Evolutionary conservation across 495 filamentous ascomycete genomes (phyloP).

Genomic region (Trichoderma gamsii): DNA sequence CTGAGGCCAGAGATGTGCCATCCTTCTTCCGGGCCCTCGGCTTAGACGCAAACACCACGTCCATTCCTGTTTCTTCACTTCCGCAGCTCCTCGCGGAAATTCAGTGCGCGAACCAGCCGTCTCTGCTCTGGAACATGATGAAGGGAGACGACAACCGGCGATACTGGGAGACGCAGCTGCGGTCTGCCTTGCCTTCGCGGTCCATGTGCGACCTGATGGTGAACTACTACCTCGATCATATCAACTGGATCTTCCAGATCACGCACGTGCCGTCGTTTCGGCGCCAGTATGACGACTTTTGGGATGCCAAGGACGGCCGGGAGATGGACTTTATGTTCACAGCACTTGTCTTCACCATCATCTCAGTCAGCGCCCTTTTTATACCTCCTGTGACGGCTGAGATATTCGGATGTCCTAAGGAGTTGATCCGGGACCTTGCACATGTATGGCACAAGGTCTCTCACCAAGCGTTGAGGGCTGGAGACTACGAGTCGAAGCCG

Average conservation of each 20-base stretch:
- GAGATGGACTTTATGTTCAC: neutral
- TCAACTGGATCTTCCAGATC: conserved; percentile 12
- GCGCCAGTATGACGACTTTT: neutral
- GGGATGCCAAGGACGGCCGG: neutral
- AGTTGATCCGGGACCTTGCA: conserved; percentile 7
- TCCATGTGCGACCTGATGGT: conserved; percentile 2
- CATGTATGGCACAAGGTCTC: neutral
- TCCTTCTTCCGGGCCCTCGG: conserved; percentile 1
- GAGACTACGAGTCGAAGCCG: neutral
- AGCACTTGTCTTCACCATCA: neutral
- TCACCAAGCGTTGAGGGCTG: neutral
- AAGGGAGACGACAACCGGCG: neutral
- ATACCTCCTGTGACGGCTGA: neutral
- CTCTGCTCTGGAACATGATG: neutral
- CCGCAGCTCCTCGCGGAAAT: neutral
- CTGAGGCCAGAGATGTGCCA: neutral
- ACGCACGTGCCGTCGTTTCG: conserved; percentile 6
- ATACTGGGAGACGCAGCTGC: conserved; percentile 12
- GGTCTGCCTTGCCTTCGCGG: neutral
- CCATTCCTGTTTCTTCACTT: neutral
- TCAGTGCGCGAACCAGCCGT: neutral
- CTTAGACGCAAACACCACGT: neutral
- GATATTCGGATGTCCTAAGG: neutral
- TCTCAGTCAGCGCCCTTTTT: conserved; percentile 5
- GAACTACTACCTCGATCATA: conserved; percentile 8